Base-by-base conservation (phyloP, 2,329 filamentous ascomycete species). In the Penicillium hesseltinei region DNA sequence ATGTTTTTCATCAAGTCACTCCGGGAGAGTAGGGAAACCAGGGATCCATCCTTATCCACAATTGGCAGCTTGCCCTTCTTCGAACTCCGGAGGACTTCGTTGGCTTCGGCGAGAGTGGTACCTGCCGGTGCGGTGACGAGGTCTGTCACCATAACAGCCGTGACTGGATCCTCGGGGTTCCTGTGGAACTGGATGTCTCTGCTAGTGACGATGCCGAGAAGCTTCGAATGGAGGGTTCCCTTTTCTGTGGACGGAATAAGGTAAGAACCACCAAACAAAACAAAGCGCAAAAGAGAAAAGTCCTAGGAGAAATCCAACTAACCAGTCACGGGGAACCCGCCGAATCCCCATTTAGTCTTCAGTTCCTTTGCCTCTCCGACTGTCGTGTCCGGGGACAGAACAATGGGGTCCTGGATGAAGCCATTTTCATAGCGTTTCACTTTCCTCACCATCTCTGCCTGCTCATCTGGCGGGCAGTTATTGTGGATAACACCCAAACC, bases 391-490 rank as follows among this genome's bases (percentile, higher is more conserved):
- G 90, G 90, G 70, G 85, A 89, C 69, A 99, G 91, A 72, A 97
- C 92, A 54, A 99, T 87, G 42, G 94, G 94, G 72, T 99, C 95
- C 46, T 91, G 83, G 73, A 99, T 99, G 82, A 99, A 99, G 68
- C 94, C 94, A 81, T 99, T 99, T 82, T 99, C 95, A 78, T 92
- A 99, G 71, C 94, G 86, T 88, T 99, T 99, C 69, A 99, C 94
- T 82, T 97, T 97, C 77, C 91, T 86, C 66, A 99, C 91, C 94
- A 99, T 99, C 81, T 96, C 92, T 65, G 94, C 94, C 81, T 99
- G 94, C 55, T 91, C 90, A 21, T 97, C 91, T 29, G 92, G 85
- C n/a, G 92, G 93, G 84, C 94, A 99, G 83, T 99, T 99, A 85
- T 99, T 94, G 83, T 99, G 94, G 67, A 99, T 96, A 68, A 99